Percentiles rank a stretch among this genome's conserved stretches.
Conservation (phyloP, 306 rosid species). For the Cucurbita moschata region DNA sequence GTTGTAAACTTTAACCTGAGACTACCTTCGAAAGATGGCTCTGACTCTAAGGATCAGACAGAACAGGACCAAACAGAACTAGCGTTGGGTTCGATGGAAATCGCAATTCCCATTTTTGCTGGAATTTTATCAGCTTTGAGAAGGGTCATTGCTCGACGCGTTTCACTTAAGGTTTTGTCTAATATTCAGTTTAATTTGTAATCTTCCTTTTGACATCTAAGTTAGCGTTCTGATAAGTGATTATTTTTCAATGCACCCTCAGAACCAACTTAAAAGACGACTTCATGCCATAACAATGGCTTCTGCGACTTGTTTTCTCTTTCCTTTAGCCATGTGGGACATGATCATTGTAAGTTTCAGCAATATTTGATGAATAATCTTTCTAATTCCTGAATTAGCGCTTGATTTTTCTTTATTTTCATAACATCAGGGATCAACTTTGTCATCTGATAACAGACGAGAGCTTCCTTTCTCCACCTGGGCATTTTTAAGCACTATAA, state of each 20-base stretch:
- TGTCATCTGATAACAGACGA: slow-evolving; percentile 25
- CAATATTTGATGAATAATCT: not conserved
- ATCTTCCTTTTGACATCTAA: slow-evolving; percentile 6
- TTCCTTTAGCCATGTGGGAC: slow-evolving; percentile 98
- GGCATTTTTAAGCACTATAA: slow-evolving; percentile 75
- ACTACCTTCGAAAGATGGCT: slow-evolving; percentile 62
- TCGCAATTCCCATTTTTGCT: slow-evolving; percentile 69
- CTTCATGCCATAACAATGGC: slow-evolving; percentile 90
- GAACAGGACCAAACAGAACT: slow-evolving; percentile 47
- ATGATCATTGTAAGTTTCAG: slow-evolving; percentile 61
- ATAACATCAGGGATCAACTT: slow-evolving; percentile 56
- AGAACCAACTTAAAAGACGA: slow-evolving; percentile 94
- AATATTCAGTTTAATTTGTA: not conserved
- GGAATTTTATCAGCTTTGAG: slow-evolving; percentile 82
- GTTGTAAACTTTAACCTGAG: slow-evolving; percentile 52
- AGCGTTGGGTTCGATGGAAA: slow-evolving; percentile 53
- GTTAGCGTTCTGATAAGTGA: slow-evolving; percentile 11
- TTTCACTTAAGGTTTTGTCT: slow-evolving; percentile 77
- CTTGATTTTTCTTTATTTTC: not conserved
- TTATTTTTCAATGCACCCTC: slow-evolving; percentile 17
- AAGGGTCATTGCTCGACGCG: slow-evolving; percentile 88
- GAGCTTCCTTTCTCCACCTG: slow-evolving; percentile 83
- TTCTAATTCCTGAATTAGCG: slow-evolving; percentile 9
- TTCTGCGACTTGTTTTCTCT: slow-evolving; percentile 90
- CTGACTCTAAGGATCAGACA: slow-evolving; percentile 40